These are phyloP conservation scores for Baorangia bicolor DNA, from an alignment of 768 basidiomycete species.

Conservation along the genomic window DNA sequence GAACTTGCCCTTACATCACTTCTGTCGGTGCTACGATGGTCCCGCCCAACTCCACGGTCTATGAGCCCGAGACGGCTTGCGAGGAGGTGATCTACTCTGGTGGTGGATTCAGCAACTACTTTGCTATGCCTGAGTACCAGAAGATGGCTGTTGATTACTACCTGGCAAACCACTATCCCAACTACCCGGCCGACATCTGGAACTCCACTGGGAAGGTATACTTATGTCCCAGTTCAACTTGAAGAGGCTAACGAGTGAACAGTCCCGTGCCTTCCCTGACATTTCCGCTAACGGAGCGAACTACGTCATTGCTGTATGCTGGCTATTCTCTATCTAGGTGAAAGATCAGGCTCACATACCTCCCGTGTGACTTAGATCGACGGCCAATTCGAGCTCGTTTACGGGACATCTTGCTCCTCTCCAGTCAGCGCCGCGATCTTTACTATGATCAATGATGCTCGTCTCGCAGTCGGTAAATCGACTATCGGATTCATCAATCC, in stretches of 20 bases:
- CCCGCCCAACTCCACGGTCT: constrained; percentile 33
- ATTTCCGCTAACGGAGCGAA: constrained; percentile 38
- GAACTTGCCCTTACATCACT: constrained; percentile 45
- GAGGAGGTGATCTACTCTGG: constrained; percentile 28
- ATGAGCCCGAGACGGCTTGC: constrained; percentile 30
- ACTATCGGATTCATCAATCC: constrained; percentile 47
- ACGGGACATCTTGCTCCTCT: constrained; percentile 35
- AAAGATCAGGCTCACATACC: not conserved
- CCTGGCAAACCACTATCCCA: constrained; percentile 30
- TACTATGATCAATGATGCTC: constrained; percentile 39
- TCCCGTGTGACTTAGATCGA: constrained; percentile 28
- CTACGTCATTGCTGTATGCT: constrained; percentile 22
- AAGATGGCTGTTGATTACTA: constrained; percentile 32
- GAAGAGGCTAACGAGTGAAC: constrained; percentile 32
- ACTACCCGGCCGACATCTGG: constrained; percentile 24
- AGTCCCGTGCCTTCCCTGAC: constrained; percentile 39
- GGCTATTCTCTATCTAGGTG: not conserved
- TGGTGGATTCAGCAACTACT: constrained; percentile 42
- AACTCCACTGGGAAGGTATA: constrained; percentile 27
- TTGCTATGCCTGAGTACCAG: constrained; percentile 42
- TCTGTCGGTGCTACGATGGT: constrained; percentile 49
- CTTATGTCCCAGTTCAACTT: constrained; percentile 14
- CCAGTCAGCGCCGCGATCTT: constrained; percentile 34
- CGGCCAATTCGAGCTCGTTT: constrained; percentile 33
- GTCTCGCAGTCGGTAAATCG: constrained; percentile 31